phyloP scores from a whole-genome alignment of 1,284 basidiomycete genomes.

The Anthracocystis walkeri region DNA sequence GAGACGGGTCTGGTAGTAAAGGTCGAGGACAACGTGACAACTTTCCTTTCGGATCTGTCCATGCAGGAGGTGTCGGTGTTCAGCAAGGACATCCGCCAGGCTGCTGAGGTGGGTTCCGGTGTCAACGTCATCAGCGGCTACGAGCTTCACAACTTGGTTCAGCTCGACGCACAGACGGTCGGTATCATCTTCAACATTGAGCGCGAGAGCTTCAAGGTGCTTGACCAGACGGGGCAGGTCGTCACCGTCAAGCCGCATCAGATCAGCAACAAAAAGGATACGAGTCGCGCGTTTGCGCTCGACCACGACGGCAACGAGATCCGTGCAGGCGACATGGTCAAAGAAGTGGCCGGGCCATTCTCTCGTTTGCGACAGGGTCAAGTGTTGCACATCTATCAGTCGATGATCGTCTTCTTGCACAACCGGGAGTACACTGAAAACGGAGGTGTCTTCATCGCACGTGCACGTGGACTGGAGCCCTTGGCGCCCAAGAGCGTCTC shows the following conservation, averaged over 20 bases:
- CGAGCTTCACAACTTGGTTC: slow-evolving; percentile 94
- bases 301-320: slow-evolving; percentile 85
- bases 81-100: slow-evolving; percentile 95
- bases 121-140: slow-evolving; percentile 91
- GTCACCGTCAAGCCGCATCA: slow-evolving; percentile 93
- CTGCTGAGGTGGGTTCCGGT: slow-evolving; percentile 91
- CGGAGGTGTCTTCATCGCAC: slow-evolving; percentile 91
- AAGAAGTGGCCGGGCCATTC: slow-evolving; percentile 90
- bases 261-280: slow-evolving; percentile 86
- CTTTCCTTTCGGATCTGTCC: slow-evolving; percentile 96
- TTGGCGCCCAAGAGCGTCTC: slow-evolving; percentile 79
- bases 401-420: slow-evolving; percentile 92
- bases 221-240: slow-evolving; percentile 88
- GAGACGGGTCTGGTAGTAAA: slow-evolving; percentile 96
- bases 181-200: slow-evolving; percentile 99
- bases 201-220: slow-evolving; percentile 90
- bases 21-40: slow-evolving; percentile 83
- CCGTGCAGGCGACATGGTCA: slow-evolving; percentile 88
- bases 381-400: slow-evolving; percentile 94
- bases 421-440: slow-evolving; percentile 91
- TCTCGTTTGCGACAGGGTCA: slow-evolving; percentile 81
- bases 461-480: slow-evolving; percentile 67
- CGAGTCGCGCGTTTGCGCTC: slow-evolving; percentile 84
- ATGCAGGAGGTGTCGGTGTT: slow-evolving; percentile 97
- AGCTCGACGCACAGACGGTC: slow-evolving; percentile 91